Evolutionary conservation across 345 rosid species (phyloP).

Genomic region (Boechera divaricarpa): DNA sequence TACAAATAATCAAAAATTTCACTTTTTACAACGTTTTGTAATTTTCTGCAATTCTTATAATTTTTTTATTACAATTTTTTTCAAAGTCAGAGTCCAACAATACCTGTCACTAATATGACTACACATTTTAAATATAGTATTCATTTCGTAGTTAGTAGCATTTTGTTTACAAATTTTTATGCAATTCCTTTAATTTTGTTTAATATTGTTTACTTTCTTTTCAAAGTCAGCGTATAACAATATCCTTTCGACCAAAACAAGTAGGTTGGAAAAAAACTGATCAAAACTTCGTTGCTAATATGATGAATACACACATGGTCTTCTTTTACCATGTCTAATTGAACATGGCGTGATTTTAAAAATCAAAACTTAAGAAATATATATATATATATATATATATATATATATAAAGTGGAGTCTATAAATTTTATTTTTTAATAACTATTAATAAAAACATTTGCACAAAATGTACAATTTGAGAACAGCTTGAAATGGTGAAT

Average conservation of each 20-base stretch:
- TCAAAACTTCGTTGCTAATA: conserved; percentile 6
- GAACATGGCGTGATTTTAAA: not conserved
- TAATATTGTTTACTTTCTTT: not conserved
- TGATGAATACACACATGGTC: not conserved
- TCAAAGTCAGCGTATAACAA: conserved; percentile 28
- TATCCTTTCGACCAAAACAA: conserved; percentile 8
- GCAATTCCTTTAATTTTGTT: not conserved
- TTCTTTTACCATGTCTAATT: not conserved
- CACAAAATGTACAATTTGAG: not conserved
- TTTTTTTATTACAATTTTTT: not conserved
- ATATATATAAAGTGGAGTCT: not conserved
- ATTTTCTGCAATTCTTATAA: not conserved
- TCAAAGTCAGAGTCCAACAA: not conserved
- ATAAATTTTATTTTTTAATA: no score
- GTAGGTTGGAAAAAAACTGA: conserved; percentile 24
- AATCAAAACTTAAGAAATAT: not conserved
- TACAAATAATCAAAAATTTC: conserved; percentile 26
- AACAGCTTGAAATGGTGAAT: not conserved
- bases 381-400: no score
- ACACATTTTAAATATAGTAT: not conserved
- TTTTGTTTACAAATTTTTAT: not conserved
- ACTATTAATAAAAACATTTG: not conserved
- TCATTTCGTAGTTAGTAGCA: not conserved
- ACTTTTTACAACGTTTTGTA: conserved; percentile 42
- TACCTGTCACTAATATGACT: conserved; percentile 15